Evolutionary conservation across 2,329 filamentous ascomycete species (phyloP).

Genomic region (Exophiala alcalophila): DNA sequence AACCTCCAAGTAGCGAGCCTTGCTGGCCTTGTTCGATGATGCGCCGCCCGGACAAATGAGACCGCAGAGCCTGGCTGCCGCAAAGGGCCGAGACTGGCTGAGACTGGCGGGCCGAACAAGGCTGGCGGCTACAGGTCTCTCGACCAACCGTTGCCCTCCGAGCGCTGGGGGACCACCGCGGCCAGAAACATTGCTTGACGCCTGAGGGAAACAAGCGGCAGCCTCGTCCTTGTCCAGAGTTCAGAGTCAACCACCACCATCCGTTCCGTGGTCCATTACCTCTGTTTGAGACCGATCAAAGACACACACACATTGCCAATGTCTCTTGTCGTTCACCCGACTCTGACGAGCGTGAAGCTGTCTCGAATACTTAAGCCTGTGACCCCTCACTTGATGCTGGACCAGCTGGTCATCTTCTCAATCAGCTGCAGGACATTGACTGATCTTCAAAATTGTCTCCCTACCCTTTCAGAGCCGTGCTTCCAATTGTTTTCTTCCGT

Average conservation of each 20-base stretch:
- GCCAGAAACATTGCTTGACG: constrained; percentile 20
- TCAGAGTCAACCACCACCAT: constrained; percentile 16
- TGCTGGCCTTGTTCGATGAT: constrained; percentile 20
- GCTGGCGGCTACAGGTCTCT: constrained; percentile 16
- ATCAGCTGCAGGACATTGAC: constrained; percentile 9
- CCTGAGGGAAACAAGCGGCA: constrained; percentile 17
- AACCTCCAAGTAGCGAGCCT: no score
- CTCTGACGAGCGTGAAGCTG: background rate
- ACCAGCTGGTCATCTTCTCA: background rate
- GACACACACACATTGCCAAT: constrained; percentile 7
- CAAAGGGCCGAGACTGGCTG: no score
- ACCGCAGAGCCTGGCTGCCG: no score
- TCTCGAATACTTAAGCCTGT: constrained; percentile 8
- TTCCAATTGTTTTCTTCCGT: no score
- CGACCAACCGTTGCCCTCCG: no score
- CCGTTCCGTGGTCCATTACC: constrained; percentile 2
- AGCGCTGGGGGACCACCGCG: no score
- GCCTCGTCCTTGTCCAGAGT: constrained; percentile 5
- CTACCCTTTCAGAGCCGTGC: background rate
- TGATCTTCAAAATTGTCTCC: background rate
- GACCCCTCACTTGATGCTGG: background rate
- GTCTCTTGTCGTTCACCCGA: background rate
- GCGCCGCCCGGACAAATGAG: constrained; percentile 14
- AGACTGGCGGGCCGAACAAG: constrained; percentile 13
- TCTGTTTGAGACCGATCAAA: constrained; percentile 15